Conservation (phyloP, 169 alveolate species). For the Cryptosporidium bovis region DNA sequence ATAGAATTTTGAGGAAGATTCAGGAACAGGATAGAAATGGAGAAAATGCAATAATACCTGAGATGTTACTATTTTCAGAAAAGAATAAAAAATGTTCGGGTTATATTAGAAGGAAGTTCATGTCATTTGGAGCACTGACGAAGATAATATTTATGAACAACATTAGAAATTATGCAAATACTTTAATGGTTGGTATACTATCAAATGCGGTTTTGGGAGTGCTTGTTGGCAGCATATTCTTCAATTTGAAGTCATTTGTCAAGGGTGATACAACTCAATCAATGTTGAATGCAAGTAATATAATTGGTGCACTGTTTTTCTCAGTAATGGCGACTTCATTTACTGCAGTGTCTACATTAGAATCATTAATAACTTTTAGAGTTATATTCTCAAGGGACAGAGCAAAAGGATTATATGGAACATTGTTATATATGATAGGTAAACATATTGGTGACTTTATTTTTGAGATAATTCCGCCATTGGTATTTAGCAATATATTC, state of each 20-base stretch:
- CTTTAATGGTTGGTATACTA: slow-evolving; percentile 13
- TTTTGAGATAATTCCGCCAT: slow-evolving; percentile 24
- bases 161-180: slow-evolving; percentile 8
- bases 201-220: slow-evolving; percentile 22
- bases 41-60: slow-evolving; percentile 9
- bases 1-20: slow-evolving; percentile 7
- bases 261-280: background rate
- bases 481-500: slow-evolving; percentile 24
- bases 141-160: slow-evolving; percentile 44
- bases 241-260: slow-evolving; percentile 12
- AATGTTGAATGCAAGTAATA: background rate
- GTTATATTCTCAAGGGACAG: slow-evolving; percentile 51
- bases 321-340: slow-evolving; percentile 24
- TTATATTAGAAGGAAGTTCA: background rate
- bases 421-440: slow-evolving; percentile 12
- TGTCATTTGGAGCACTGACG: background rate
- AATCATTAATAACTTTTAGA: slow-evolving; percentile 21
- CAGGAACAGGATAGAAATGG: slow-evolving; percentile 1
- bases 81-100: slow-evolving; percentile 1
- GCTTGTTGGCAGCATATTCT: slow-evolving; percentile 50
- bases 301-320: slow-evolving; percentile 49
- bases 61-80: slow-evolving; percentile 4
- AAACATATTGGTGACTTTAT: slow-evolving; percentile 53
- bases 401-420: slow-evolving; percentile 49
- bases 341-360: slow-evolving; percentile 20